Percentiles rank a stretch among this genome's conserved stretches.
Evolutionary conservation across 805 yeast species (phyloP).

Genomic region (Candida ovalis): DNA sequence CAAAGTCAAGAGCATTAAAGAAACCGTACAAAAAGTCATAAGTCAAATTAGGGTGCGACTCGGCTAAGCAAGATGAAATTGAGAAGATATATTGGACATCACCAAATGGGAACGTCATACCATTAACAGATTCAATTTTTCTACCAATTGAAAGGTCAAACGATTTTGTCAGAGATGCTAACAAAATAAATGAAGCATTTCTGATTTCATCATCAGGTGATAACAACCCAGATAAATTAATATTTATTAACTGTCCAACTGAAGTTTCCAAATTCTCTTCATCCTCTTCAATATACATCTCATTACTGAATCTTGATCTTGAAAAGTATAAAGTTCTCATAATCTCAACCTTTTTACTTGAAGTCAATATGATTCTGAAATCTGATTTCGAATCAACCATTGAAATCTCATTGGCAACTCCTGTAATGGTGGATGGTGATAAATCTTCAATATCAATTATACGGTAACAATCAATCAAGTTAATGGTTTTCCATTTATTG

Average conservation of each 20-base stretch:
- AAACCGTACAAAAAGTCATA: constrained; percentile 49
- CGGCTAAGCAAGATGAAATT: constrained; percentile 55
- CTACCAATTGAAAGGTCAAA: constrained; percentile 60
- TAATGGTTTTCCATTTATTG: constrained; percentile 34
- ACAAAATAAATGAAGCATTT: constrained; percentile 56
- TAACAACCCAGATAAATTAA: constrained; percentile 66
- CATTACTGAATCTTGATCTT: constrained; percentile 40
- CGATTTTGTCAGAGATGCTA: constrained; percentile 57
- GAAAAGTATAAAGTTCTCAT: constrained; percentile 67
- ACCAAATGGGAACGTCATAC: constrained; percentile 65
- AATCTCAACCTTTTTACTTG: constrained; percentile 57
- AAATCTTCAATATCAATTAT: constrained; percentile 40
- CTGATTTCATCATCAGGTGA: constrained; percentile 56
- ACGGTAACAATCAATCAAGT: constrained; percentile 40
- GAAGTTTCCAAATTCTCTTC: constrained; percentile 34
- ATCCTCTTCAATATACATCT: constrained; percentile 25
- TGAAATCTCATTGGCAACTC: constrained; percentile 48
- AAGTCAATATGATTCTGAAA: constrained; percentile 37
- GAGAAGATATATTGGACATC: constrained; percentile 56
- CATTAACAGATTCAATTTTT: constrained; percentile 50
- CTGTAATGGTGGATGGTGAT: constrained; percentile 38
- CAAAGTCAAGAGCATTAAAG: constrained; percentile 46
- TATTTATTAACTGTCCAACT: constrained; percentile 59
- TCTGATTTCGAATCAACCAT: constrained; percentile 35
- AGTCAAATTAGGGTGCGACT: constrained; percentile 54